phyloP scores from a whole-genome alignment of 2,329 filamentous ascomycete species.

The Magnaporthiopsis rhizophila region DNA sequence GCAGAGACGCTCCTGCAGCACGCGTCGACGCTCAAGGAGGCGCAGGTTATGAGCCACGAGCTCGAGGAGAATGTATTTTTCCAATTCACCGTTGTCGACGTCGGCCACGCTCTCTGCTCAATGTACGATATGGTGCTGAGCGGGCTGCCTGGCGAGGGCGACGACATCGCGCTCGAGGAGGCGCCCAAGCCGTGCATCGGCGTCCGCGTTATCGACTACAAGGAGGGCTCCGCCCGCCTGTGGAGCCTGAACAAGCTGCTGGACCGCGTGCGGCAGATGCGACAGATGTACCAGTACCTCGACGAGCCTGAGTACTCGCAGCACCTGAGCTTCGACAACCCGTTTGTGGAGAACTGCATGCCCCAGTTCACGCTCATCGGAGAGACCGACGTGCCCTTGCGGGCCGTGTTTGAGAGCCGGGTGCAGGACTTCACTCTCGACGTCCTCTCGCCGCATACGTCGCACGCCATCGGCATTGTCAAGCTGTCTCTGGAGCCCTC shows the following conservation, averaged over 20 bases:
- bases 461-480: slow-evolving; percentile 82
- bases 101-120: slow-evolving; percentile 81
- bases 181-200: slow-evolving; percentile 84
- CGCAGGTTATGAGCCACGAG: slow-evolving; percentile 95
- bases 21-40: slow-evolving; percentile 83
- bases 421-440: slow-evolving; percentile 93
- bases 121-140: slow-evolving; percentile 96
- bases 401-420: slow-evolving; percentile 86
- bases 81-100: slow-evolving; percentile 86
- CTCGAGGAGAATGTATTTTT: slow-evolving; percentile 90
- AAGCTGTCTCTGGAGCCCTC: slow-evolving; percentile 89
- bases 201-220: slow-evolving; percentile 85
- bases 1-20: slow-evolving; percentile 85
- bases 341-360: slow-evolving; percentile 85
- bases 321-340: slow-evolving; percentile 86
- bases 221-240: slow-evolving; percentile 73
- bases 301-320: slow-evolving; percentile 91
- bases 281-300: slow-evolving; percentile 93
- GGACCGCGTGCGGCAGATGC: slow-evolving; percentile 81
- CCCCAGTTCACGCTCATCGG: slow-evolving; percentile 88
- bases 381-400: slow-evolving; percentile 85
- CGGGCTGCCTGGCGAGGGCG: slow-evolving; percentile 76
- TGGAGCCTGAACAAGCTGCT: slow-evolving; percentile 94
- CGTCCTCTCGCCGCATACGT: slow-evolving; percentile 85
- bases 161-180: slow-evolving; percentile 72